Evolutionary conservation across 2,329 filamentous ascomycete species (phyloP).

Genomic region (Dryadomyces sulphureus): DNA sequence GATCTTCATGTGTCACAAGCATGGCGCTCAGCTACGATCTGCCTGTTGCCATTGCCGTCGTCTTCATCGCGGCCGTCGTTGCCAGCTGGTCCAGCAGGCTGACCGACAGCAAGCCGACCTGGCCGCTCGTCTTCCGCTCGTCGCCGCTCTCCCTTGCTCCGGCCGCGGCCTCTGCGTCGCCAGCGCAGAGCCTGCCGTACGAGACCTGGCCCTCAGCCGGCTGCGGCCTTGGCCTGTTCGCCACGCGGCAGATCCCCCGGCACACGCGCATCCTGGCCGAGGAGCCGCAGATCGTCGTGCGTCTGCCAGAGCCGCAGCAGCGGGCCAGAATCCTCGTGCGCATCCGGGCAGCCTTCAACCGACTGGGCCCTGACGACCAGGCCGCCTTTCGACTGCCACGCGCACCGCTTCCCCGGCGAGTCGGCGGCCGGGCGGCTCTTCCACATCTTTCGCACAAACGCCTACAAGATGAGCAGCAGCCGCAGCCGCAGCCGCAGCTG

Average conservation of each 20-base stretch:
- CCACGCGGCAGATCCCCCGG: conserved; percentile 17
- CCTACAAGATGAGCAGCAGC: conserved; percentile 16
- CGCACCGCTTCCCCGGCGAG: conserved; percentile 13
- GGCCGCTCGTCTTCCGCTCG: not conserved
- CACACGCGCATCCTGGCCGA: conserved; percentile 25
- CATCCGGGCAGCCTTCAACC: conserved; percentile 13
- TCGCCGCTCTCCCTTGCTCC: not conserved
- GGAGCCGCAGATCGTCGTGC: conserved; percentile 18
- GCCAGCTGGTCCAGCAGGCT: not conserved
- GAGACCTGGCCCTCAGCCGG: conserved; percentile 10
- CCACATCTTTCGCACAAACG: conserved; percentile 25
- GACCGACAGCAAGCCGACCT: not conserved
- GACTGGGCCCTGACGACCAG: conserved; percentile 14
- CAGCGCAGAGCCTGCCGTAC: not conserved
- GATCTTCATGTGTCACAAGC: not conserved
- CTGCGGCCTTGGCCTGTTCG: conserved; percentile 27
- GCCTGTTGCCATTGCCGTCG: not conserved
- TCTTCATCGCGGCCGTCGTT: not conserved
- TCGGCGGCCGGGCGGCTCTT: conserved; percentile 10
- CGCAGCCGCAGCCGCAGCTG: not conserved
- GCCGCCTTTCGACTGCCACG: conserved; percentile 15
- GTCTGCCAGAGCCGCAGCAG: conserved; percentile 10
- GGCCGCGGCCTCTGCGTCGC: not conserved
- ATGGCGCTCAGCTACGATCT: not conserved
- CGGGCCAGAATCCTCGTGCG: conserved; percentile 18